Conservation (phyloP, 2,329 filamentous ascomycete species). For the Epicoccum nigrum region DNA sequence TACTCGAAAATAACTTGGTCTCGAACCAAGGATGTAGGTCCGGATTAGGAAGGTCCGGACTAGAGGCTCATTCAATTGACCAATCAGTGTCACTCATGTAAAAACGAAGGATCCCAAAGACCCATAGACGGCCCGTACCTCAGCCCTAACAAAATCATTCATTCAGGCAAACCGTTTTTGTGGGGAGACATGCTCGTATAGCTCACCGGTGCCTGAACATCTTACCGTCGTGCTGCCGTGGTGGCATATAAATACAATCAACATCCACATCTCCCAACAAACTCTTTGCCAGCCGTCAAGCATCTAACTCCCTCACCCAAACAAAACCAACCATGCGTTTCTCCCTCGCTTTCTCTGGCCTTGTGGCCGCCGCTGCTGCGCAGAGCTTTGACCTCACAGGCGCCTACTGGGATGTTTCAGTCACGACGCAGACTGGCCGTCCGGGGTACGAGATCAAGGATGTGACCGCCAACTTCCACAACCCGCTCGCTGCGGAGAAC, state of each 20-base stretch:
- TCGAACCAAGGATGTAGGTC: not conserved
- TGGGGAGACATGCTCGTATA: constrained; percentile 13
- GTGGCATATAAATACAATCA: constrained; percentile 8
- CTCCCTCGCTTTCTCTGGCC: constrained; percentile 8
- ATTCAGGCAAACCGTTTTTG: constrained; percentile 20
- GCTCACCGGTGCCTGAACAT: constrained; percentile 10
- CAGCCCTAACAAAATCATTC: constrained; percentile 1
- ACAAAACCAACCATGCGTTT: constrained; percentile 10
- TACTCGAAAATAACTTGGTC: not conserved
- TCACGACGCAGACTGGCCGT: constrained; percentile 15
- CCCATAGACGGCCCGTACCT: constrained; percentile 1
- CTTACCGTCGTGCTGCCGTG: not conserved
- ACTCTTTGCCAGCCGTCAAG: not conserved
- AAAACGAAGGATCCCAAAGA: constrained; percentile 1
- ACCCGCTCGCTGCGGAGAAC: not conserved
- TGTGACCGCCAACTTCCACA: constrained; percentile 11
- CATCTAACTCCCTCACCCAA: not conserved
- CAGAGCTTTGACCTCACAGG: constrained; percentile 12
- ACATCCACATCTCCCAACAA: not conserved
- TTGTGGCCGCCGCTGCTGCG: constrained; percentile 2
- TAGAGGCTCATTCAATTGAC: not conserved
- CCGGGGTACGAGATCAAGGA: constrained; percentile 21
- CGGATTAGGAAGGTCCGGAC: constrained; percentile 4
- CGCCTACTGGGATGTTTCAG: constrained; percentile 20
- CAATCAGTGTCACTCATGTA: constrained; percentile 1